Base-by-base conservation (phyloP, 2,329 filamentous ascomycete species). In the Ophiocordyceps camponoti-saundersi region DNA sequence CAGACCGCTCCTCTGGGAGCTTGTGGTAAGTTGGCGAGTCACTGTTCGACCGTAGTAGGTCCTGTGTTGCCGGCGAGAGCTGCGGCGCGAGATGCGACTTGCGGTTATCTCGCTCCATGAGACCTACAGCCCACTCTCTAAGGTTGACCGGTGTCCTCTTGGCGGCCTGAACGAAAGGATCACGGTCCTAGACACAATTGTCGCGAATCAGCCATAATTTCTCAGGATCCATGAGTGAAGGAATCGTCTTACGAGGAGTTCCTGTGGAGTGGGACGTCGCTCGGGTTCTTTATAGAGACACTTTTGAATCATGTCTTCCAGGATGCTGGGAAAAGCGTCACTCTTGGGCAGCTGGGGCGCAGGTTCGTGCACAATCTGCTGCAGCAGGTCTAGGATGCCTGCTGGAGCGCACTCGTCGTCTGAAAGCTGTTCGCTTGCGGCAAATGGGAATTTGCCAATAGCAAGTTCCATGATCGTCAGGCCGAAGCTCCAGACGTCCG, bases 401-500 rank as follows among this genome's bases (percentile, higher is more conserved):
- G 93, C 89, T 2, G 92, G 92, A 2, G 84, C 87, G 46, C 82
- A 81, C 53, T 90, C 83, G 48, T 74, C 79, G 49, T 93, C 86
- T 2, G 75, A 77, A 22, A 80, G 65, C 53, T 80, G 75, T 57
- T 82, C 79, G 56, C 79, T 86, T 13, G 80, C 73, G 53, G 84
- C 82, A 61, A 98, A 98, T 1, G 92, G 92, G 59, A 98, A 98
- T 59, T 93, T 89, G 53, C 92, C 92, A 59, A 98, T 95, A 32
- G 92, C 92, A 54, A 98, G 69, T 65, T 98, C 92, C 89, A 98
- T 96, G 51, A 98, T 80, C 0, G 82, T 83, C 53, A 98, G 70
- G 30, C 92, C 92, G 52, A 95, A 93, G 74, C 89, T 95, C 92
- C 92, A 98, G 4, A 98, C 92, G 62, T 98, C 92, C 13, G 89